phyloP scores from a whole-genome alignment of 2,329 filamentous ascomycete genomes.

The Shiraia bambusicola region DNA sequence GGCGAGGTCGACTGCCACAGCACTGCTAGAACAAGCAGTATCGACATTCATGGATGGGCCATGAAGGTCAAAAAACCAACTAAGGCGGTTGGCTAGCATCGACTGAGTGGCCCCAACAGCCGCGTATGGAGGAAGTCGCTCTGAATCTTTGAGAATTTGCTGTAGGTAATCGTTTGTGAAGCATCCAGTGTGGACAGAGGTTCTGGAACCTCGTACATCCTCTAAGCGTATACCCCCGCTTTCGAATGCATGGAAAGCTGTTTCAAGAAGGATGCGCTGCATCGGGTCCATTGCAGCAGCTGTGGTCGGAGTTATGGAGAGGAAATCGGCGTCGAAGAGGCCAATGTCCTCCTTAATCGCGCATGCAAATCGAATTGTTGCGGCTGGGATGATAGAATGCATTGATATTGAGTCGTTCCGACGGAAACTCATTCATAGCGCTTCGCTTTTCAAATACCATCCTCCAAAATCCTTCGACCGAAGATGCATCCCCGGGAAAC shows the following conservation, averaged over 20 bases:
- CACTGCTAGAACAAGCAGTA: constrained; percentile 23
- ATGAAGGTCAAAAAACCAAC: constrained; percentile 15
- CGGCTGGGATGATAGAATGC: constrained; percentile 18
- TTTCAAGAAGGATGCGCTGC: constrained; percentile 30
- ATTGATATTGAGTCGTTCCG: constrained; percentile 22
- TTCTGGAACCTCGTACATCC: constrained; percentile 17
- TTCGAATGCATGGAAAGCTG: constrained; percentile 43
- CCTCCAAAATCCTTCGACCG: too few species aligned
- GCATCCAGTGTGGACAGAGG: constrained; percentile 18
- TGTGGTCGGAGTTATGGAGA: constrained; percentile 19
- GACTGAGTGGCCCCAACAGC: constrained; percentile 4
- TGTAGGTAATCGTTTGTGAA: constrained; percentile 18
- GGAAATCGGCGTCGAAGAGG: constrained; percentile 41
- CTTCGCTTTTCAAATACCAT: too few species aligned
- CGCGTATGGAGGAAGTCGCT: constrained; percentile 1
- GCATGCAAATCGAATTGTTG: background rate
- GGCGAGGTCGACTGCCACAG: constrained; percentile 19
- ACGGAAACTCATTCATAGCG: too few species aligned
- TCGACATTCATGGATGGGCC: constrained; percentile 21
- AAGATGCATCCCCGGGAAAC: too few species aligned
- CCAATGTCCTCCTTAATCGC: constrained; percentile 27
- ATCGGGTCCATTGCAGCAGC: constrained; percentile 30
- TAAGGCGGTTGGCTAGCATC: constrained; percentile 15
- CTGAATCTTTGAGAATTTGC: constrained; percentile 1
- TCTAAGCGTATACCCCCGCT: constrained; percentile 23